Percentiles rank a stretch among this genome's conserved stretches.
Evolutionary conservation across 163 green algal genomes (phyloP).

Genomic region (Chlamydomonas reinhardtii): DNA sequence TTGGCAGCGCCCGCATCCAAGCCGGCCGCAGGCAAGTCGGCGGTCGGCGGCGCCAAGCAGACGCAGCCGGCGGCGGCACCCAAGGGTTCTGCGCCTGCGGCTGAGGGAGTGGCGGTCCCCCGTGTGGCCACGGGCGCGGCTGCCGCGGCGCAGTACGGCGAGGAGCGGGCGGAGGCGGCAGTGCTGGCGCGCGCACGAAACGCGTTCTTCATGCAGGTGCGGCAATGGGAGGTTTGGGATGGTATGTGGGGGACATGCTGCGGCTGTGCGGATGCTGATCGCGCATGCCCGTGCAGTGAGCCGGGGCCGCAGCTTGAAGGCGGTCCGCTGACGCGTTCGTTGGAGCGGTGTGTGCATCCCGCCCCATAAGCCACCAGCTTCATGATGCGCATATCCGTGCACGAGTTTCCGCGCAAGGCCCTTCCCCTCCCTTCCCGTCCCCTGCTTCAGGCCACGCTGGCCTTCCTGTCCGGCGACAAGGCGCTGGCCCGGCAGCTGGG

Average conservation of each 20-base stretch:
- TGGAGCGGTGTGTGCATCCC: too few species aligned
- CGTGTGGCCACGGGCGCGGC: slow-evolving; percentile 58
- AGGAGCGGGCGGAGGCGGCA: slow-evolving; percentile 55
- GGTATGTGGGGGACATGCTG: too few species aligned
- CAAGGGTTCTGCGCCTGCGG: not conserved
- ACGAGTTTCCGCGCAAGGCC: too few species aligned
- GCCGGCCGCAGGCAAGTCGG: not conserved
- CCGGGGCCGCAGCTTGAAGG: too few species aligned
- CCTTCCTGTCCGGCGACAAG: slow-evolving; percentile 87
- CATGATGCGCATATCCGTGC: too few species aligned
- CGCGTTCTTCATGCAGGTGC: slow-evolving; percentile 39
- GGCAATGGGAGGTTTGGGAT: not conserved
- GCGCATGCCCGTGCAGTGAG: too few species aligned
- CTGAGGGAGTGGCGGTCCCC: slow-evolving; percentile 2
- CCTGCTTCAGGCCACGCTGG: slow-evolving; percentile 81
- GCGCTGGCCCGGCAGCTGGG: slow-evolving; percentile 84
- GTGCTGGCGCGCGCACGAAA: slow-evolving; percentile 74
- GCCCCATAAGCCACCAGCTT: too few species aligned
- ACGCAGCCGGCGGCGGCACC: not conserved
- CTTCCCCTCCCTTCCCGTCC: too few species aligned
- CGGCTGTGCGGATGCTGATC: not conserved
- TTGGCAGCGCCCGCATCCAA: not conserved
- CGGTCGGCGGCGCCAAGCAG: not conserved
- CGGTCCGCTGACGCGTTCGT: too few species aligned
- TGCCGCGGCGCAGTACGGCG: slow-evolving; percentile 64